These are phyloP conservation scores for Rhododendron ovatum DNA, from an alignment of 148 eudicot genomes.

Conservation along the genomic window DNA sequence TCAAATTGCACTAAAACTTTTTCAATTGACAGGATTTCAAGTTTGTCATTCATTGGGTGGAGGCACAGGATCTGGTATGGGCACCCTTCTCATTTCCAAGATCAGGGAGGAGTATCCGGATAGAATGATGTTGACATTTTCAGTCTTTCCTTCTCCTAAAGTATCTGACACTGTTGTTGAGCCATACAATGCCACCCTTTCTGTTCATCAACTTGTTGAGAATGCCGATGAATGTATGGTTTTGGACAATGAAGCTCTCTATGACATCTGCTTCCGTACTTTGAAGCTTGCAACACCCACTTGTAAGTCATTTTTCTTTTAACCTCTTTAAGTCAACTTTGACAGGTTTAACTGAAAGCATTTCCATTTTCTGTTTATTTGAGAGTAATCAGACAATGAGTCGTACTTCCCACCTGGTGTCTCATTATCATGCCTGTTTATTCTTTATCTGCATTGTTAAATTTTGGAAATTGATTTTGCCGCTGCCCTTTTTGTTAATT, in stretches of 20 bases:
- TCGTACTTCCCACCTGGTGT: not conserved
- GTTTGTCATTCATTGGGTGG: constrained; percentile 36
- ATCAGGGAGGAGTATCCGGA: constrained; percentile 26
- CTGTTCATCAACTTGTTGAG: constrained; percentile 44
- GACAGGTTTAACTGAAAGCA: not conserved
- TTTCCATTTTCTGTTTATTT: not conserved
- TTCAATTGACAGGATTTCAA: constrained; percentile 18
- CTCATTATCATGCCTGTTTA: not conserved
- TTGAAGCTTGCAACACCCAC: constrained; percentile 37
- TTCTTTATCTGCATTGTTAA: not conserved
- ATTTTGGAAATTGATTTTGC: no score
- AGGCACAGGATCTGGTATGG: constrained; percentile 24
- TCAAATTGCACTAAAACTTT: not conserved
- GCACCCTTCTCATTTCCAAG: constrained; percentile 22
- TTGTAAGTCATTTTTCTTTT: constrained; percentile 21
- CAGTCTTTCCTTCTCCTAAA: constrained; percentile 26
- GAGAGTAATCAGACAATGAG: not conserved
- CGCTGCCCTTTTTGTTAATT: no score
- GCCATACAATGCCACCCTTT: constrained; percentile 44
- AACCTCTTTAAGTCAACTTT: not conserved
- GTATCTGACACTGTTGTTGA: constrained; percentile 47
- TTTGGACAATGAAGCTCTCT: constrained; percentile 41
- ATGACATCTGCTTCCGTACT: constrained; percentile 45
- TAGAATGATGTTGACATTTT: constrained; percentile 34
- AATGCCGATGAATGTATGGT: constrained; percentile 51